These are phyloP conservation scores for Aspergillus fumigatiaffinis DNA, from an alignment of 2,329 filamentous ascomycete species.

Conservation along the genomic window DNA sequence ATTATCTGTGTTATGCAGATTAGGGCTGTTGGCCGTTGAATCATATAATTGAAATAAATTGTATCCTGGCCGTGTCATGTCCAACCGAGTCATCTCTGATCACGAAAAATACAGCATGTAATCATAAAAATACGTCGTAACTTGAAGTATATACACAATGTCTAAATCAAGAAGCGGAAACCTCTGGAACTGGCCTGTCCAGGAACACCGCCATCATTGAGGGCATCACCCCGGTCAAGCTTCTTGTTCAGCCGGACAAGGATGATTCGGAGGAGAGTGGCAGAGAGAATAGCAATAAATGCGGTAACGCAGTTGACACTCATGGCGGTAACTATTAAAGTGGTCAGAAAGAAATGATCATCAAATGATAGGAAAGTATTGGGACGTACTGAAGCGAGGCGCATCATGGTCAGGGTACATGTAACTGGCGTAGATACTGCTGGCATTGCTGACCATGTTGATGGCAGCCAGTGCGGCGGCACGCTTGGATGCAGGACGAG, in stretches of 20 bases:
- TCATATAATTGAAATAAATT: not conserved
- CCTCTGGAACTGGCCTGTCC: constrained; percentile 57
- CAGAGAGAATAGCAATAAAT: constrained; percentile 60
- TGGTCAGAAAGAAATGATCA: constrained; percentile 1
- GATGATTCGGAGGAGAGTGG: constrained; percentile 59
- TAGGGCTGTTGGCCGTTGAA: not conserved
- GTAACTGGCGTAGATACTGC: constrained; percentile 66
- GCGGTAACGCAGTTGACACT: constrained; percentile 64
- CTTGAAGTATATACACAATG: not conserved
- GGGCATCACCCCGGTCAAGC: constrained; percentile 61
- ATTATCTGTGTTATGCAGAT: not conserved
- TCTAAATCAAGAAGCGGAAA: constrained; percentile 62
- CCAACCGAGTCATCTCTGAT: not conserved
- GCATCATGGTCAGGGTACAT: constrained; percentile 56
- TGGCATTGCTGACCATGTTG: constrained; percentile 67
- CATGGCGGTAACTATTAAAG: constrained; percentile 54
- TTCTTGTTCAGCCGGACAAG: constrained; percentile 65
- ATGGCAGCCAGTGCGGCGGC: constrained; percentile 70
- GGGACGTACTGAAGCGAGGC: constrained; percentile 37
- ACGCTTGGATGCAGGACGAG: constrained; percentile 71
- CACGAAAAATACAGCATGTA: not conserved
- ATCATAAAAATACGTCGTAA: not conserved
- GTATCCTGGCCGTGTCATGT: not conserved
- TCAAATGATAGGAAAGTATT: constrained; percentile 36
- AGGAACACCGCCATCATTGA: constrained; percentile 37